Base-by-base conservation (phyloP, 192 early-diverging fungal genomes). In the Entomortierella beljakovae region DNA sequence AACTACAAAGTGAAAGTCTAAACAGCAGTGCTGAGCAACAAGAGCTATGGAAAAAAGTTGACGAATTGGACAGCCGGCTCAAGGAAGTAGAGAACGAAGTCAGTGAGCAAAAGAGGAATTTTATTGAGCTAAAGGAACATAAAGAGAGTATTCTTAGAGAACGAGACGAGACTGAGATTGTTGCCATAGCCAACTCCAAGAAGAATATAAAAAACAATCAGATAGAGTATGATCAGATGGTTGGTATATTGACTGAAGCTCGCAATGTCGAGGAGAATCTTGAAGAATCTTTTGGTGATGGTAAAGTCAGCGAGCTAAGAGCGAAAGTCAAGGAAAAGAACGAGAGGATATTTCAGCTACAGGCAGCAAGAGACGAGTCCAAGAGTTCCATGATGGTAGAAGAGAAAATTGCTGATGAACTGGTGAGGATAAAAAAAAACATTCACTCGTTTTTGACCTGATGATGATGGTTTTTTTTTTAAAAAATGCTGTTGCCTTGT, bases 321-420 rank as follows among this genome's bases (percentile, higher is more conserved):
- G 34, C 9, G 2, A 31, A 38, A 49, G 18, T 59, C 16, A 34
- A 23, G 48, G 37, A 53, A 22, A 40, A 50, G 15, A 48, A 64
- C 4, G 48, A 52, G 16, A 59, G 35, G 29, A 53, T 49, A n/a
- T 23, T 25, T 8, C 20, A 64, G 7, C 29, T 72, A 23, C 35
- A 72, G 18, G 16, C 1, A 10, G 10, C 48, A 26, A 50, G 43
- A n/a, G 43, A 42, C 7, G 42, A 72, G 26, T 57, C 3, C n/a
- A 64, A 34, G 28, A 49, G 16, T 25, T 53, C 58, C 2, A 7
- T 10, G 52, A 31, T 32, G 62, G 29, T 64, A 0, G 61, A 64
- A 26, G 70, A 72, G 29, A 50, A 50, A 48, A 64, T 51, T 37
- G 70, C 62, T 20, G 70, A 64, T 31, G 70, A 64, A 7, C 33